These are phyloP conservation scores for Harringtonia aguacate DNA, from an alignment of 2,329 filamentous ascomycete genomes.

Conservation along the genomic window DNA sequence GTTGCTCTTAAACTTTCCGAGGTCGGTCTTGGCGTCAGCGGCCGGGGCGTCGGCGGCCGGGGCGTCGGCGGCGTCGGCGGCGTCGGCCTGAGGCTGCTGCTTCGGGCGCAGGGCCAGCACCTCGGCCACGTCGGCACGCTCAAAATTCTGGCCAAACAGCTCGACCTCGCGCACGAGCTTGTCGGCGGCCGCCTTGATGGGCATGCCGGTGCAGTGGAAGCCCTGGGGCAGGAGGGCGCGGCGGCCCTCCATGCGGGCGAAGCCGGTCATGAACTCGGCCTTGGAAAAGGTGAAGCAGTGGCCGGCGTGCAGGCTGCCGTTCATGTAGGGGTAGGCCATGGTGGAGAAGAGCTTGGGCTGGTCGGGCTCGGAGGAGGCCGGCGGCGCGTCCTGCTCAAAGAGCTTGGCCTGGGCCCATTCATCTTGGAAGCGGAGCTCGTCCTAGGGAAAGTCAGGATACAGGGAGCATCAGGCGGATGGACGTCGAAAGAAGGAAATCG, in stretches of 20 bases:
- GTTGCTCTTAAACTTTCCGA: constrained; percentile 84
- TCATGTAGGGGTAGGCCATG: constrained; percentile 32
- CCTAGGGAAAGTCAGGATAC: constrained; percentile 1
- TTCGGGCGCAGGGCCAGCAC: constrained; percentile 42
- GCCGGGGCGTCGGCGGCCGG: constrained; percentile 46
- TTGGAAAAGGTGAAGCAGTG: constrained; percentile 90
- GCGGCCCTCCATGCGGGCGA: constrained; percentile 85
- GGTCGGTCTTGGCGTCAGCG: constrained; percentile 54
- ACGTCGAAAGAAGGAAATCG: not conserved
- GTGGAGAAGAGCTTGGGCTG: constrained; percentile 84
- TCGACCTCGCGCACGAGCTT: constrained; percentile 86
- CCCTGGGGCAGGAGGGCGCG: constrained; percentile 80
- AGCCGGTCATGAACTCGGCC: constrained; percentile 83
- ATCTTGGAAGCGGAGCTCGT: constrained; percentile 85
- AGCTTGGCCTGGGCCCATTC: constrained; percentile 68
- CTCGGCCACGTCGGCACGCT: constrained; percentile 40
- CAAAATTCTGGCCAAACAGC: constrained; percentile 78
- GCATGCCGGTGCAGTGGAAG: constrained; percentile 95
- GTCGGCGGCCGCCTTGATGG: constrained; percentile 91
- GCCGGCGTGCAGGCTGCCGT: constrained; percentile 37
- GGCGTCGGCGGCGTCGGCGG: constrained; percentile 41
- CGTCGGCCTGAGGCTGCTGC: constrained; percentile 82
- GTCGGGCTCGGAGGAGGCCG: constrained; percentile 60
- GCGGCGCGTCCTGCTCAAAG: constrained; percentile 81
- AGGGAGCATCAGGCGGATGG: not conserved